Conservation (phyloP, 202 grass and related monocot species). For the Carex arenaria region DNA sequence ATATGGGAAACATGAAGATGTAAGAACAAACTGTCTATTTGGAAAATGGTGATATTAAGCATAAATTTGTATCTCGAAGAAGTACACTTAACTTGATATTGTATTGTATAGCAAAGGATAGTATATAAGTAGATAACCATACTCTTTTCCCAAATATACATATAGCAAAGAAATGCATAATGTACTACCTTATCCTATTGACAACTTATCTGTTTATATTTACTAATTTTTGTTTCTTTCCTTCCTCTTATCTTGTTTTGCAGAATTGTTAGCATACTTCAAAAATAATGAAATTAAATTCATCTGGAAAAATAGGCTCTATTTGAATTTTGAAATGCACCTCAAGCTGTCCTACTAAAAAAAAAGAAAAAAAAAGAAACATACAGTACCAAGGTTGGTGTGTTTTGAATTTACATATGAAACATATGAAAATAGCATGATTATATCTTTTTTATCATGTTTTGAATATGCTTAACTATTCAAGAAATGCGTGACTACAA, state of each 20-base stretch:
- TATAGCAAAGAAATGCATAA: not conserved
- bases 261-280: not conserved
- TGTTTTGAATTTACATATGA: not conserved
- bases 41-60: not conserved
- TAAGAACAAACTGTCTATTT: not conserved
- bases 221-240: not conserved
- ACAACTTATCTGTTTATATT: not conserved
- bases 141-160: not conserved
- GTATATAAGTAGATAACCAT: not conserved
- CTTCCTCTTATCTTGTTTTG: not conserved
- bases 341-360: too few relatives aligned
- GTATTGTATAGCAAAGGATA: not conserved
- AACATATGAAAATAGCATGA: not conserved
- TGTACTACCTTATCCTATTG: not conserved
- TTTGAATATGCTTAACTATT: not conserved
- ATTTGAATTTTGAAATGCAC: not conserved
- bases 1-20: not conserved
- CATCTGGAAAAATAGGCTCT: not conserved
- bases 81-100: not conserved
- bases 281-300: conserved; percentile 1
- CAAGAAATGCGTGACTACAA: not conserved
- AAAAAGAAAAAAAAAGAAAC: not conserved
- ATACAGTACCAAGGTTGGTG: not conserved
- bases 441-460: not conserved
- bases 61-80: not conserved